Evolutionary conservation across 2,329 filamentous ascomycete genomes (phyloP), one percentile per base, ranked within the genome.

Genomic region (Pseudogymnoascus sp.): DNA sequence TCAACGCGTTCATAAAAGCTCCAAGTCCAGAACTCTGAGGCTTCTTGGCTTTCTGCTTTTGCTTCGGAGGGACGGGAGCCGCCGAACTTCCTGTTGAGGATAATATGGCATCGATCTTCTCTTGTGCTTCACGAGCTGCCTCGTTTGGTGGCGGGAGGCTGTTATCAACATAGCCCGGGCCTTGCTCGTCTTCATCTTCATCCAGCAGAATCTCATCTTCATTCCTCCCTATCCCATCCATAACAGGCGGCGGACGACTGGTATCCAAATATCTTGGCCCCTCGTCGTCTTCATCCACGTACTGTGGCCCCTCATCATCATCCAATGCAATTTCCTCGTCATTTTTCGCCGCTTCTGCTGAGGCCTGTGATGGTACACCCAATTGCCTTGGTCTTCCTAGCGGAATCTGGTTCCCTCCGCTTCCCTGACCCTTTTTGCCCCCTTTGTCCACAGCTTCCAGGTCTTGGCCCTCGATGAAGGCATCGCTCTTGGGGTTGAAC

Each of bases 401-500:
- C 61, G 67, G 72, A 60, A 67, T 71, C 63, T 61, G 64, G 66
- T 66, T 70, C 18, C 73, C 69, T 66, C 71, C 71, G 67, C 71
- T 72, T 5, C 69, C 70, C 25, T 69, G 67, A 5, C 71, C 71
- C 40, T 71, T 73, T 66, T 69, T 73, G 0, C 72, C 71, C 59
- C 72, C 72, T 18, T 67, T 67, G 63, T 73, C 70, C 1, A 73
- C 25, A 12, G 65, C 66, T 14, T 64, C 71, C 62, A 71, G 69
- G 62, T 67, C 74, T 69, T 68, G 71, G 14, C 71, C 72, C 61
- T 75, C 74, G 50, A 80, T 73, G 63, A 80, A 78, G 38, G 80
- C 81, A 68, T 83, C 83, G 60, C 75, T 77, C 28, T 78, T 75
- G 16, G 81, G 77, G 69, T 89, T 85, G 74, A 84, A 87, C 70